A percentile compares a stretch with the other conserved stretches of the same genome.
These are phyloP conservation scores for Psilocybe tampanensis DNA, from an alignment of 768 basidiomycete species.

Conservation along the genomic window DNA sequence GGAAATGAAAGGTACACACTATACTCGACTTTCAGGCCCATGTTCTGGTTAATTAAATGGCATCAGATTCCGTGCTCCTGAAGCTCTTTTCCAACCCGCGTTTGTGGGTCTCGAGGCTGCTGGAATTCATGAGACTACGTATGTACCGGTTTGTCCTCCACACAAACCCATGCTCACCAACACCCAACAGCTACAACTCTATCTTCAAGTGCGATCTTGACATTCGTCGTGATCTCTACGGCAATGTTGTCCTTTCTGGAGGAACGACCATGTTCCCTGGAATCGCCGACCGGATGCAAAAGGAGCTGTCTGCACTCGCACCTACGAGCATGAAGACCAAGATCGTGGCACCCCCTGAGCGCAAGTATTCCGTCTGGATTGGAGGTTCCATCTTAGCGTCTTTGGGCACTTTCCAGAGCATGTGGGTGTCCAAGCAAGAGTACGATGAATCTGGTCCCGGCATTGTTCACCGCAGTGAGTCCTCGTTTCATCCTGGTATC, in stretches of 20 bases:
- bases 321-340: slow-evolving; percentile 95
- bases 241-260: slow-evolving; percentile 86
- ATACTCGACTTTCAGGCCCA: slow-evolving; percentile 36
- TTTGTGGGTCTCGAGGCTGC: slow-evolving; percentile 88
- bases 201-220: slow-evolving; percentile 89
- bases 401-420: slow-evolving; percentile 93
- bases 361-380: slow-evolving; percentile 97
- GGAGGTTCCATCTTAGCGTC: slow-evolving; percentile 87
- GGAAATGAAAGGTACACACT: slow-evolving; percentile 87
- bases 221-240: slow-evolving; percentile 79
- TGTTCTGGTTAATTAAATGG: slow-evolving; percentile 41
- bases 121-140: slow-evolving; percentile 93
- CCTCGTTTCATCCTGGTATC: too few species aligned
- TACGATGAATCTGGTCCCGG: slow-evolving; percentile 86
- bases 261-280: slow-evolving; percentile 97
- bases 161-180: slow-evolving; percentile 5
- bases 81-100: slow-evolving; percentile 92
- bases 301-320: slow-evolving; percentile 83
- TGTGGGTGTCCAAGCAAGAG: slow-evolving; percentile 94
- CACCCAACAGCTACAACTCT: slow-evolving; percentile 62
- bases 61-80: slow-evolving; percentile 83
- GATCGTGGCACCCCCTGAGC: slow-evolving; percentile 91
- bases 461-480: slow-evolving; percentile 75
- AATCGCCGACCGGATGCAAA: slow-evolving; percentile 95
- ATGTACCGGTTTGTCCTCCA: slow-evolving; percentile 15